Base-by-base conservation (phyloP, 2,329 filamentous ascomycete species). In the Scolecobasidium constrictum region DNA sequence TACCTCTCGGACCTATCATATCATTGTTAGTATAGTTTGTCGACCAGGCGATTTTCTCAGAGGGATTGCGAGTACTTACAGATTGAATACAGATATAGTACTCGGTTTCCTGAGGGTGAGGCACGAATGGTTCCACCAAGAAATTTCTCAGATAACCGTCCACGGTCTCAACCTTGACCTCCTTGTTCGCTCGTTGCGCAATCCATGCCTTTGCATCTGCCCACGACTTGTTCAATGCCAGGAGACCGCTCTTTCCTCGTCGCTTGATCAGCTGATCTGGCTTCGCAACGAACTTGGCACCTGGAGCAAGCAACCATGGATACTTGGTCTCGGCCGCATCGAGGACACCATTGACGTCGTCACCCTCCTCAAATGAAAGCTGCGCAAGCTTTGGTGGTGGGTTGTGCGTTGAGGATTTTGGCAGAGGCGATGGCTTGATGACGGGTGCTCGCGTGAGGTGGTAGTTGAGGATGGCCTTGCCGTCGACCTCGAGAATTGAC, bases 31-130 rank as follows among this genome's bases (percentile, higher is more conserved):
- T 31, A 4, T 16, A 35, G 13, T 18, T 18, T 16, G 5, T 15
- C 11, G 1, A 16, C 1, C 13, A 17, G 21, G 5, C 3, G 3
- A 17, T 18, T 12, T 21, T 1, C 9, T 38, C n/a, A n/a, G n/a
- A n/a, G n/a, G n/a, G n/a, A n/a, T n/a, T n/a, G n/a, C n/a, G n/a
- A n/a, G n/a, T n/a, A 42, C 92, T 85, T 60, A 94, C 88, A 50
- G 92, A 96, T 78, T 95, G 92, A 75, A 98, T 98, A 81, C 95
- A 95, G 75, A 98, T 94, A 72, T 98, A 98, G 75, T 96, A 96
- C 71, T 98, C 92, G 51, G 90, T 95, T 65, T 87, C 83, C 57
- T 87, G 77, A 51, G 88, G 83, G 69, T 98, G 92, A 58, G 90
- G 92, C 49, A 96, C 88, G 61, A 98, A 96, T 41, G 92, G 92